These are phyloP conservation scores for Microsporum audouinii DNA, from an alignment of 2,329 filamentous ascomycete species.

Conservation along the genomic window DNA sequence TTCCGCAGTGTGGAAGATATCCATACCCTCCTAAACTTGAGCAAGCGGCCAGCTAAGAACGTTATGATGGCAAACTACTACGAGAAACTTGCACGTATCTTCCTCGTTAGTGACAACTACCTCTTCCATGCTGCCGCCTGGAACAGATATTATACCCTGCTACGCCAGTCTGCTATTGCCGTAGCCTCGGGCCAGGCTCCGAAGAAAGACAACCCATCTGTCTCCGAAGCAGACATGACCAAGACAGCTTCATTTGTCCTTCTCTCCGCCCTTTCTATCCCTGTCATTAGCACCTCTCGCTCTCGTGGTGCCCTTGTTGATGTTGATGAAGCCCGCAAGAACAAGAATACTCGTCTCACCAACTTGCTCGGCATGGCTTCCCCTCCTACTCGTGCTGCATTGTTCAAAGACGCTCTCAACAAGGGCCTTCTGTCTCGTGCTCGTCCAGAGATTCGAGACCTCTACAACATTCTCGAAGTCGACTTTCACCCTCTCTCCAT, in stretches of 20 bases:
- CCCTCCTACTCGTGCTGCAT: slow-evolving; percentile 72
- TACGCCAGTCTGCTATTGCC: slow-evolving; percentile 76
- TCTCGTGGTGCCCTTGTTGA: slow-evolving; percentile 93
- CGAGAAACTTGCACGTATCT: slow-evolving; percentile 96
- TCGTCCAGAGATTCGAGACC: slow-evolving; percentile 84
- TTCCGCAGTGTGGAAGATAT: slow-evolving; percentile 99
- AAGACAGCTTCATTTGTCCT: slow-evolving; percentile 93
- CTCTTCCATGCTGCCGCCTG: slow-evolving; percentile 97
- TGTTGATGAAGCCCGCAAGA: slow-evolving; percentile 93
- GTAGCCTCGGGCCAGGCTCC: slow-evolving; percentile 75
- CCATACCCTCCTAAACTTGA: slow-evolving; percentile 89
- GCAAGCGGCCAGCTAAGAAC: slow-evolving; percentile 97
- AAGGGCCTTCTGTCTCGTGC: slow-evolving; percentile 90
- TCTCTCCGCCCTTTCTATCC: slow-evolving; percentile 89
- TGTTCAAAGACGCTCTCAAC: slow-evolving; percentile 93
- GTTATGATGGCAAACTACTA: slow-evolving; percentile 99
- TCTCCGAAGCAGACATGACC: slow-evolving; percentile 79
- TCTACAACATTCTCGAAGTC: slow-evolving; percentile 98
- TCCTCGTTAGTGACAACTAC: slow-evolving; percentile 98
- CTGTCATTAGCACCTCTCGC: slow-evolving; percentile 95
- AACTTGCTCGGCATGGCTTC: slow-evolving; percentile 89
- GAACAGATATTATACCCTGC: slow-evolving; percentile 93
- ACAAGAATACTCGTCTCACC: slow-evolving; percentile 95
- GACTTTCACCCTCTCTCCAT: slow-evolving; percentile 98
- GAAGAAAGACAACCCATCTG: slow-evolving; percentile 88